phyloP scores from a whole-genome alignment of 345 rosid genomes.

The Dovyalis caffra region DNA sequence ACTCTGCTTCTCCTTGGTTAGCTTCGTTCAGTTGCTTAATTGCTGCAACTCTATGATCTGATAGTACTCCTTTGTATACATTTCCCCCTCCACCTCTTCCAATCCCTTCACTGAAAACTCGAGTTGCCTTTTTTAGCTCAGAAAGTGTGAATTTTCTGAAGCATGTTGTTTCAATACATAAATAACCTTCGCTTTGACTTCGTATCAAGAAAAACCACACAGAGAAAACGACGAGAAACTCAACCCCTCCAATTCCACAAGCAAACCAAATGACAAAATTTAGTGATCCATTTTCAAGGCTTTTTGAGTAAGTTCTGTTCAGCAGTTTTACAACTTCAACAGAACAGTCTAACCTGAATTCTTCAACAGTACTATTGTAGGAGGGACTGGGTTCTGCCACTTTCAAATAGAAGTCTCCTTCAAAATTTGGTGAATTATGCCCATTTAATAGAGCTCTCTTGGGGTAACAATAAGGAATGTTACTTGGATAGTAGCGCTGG shows the following conservation, averaged over 20 bases:
- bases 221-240: conserved; percentile 21
- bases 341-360: background rate
- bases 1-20: conserved; percentile 12
- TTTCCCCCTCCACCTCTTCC: conserved; percentile 15
- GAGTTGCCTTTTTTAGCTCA: conserved; percentile 13
- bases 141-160: conserved; percentile 14
- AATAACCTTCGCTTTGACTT: conserved; percentile 15
- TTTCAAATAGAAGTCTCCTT: background rate
- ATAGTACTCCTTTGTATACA: conserved; percentile 6
- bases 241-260: conserved; percentile 24
- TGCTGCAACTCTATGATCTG: conserved; percentile 1
- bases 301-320: conserved; percentile 22
- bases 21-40: conserved; percentile 8
- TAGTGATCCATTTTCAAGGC: background rate
- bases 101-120: conserved; percentile 10
- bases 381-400: background rate
- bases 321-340: background rate
- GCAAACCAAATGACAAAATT: conserved; percentile 34
- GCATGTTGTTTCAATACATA: conserved; percentile 15
- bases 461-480: conserved; percentile 11
- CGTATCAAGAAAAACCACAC: conserved; percentile 29
- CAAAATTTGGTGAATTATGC: background rate
- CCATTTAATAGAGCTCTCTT: background rate
- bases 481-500: background rate
- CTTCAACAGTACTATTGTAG: background rate